Conservation (phyloP, 805 yeast genomes). For the Candida manassasensis region DNA sequence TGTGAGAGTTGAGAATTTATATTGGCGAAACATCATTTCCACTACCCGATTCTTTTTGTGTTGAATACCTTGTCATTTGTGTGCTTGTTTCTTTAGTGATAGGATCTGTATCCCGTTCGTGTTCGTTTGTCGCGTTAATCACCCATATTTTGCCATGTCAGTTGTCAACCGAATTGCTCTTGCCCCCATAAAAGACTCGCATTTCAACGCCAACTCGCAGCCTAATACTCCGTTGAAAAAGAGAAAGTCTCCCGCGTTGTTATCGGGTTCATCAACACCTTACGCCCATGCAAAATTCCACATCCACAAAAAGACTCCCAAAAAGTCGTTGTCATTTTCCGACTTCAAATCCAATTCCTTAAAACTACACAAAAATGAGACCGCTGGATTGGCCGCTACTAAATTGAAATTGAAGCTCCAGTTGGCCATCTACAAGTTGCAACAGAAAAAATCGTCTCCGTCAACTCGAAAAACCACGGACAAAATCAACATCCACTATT, state of each 20-base stretch:
- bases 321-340: slow-evolving; percentile 17
- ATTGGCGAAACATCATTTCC: too few species aligned
- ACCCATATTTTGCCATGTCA: slow-evolving; percentile 7
- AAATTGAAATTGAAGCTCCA: slow-evolving; percentile 40
- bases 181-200: slow-evolving; percentile 31
- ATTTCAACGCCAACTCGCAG: slow-evolving; percentile 16
- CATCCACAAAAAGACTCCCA: not conserved
- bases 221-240: slow-evolving; percentile 5
- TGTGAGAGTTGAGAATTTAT: too few species aligned
- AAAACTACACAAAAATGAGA: slow-evolving; percentile 16
- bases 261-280: not conserved
- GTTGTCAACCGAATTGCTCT: slow-evolving; percentile 29
- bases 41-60: too few species aligned
- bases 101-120: too few species aligned
- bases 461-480: not conserved
- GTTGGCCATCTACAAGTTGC: slow-evolving; percentile 37
- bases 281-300: not conserved
- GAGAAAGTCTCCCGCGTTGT: not conserved
- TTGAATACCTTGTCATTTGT: too few species aligned
- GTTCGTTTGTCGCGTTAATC: not conserved
- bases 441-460: slow-evolving; percentile 12
- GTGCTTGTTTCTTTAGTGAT: too few species aligned
- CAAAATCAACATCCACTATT: slow-evolving; percentile 1
- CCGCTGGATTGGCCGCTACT: slow-evolving; percentile 39
- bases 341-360: slow-evolving; percentile 13